Base-by-base conservation (phyloP, 2,329 filamentous ascomycete species). In the Cladosporium sp. region DNA sequence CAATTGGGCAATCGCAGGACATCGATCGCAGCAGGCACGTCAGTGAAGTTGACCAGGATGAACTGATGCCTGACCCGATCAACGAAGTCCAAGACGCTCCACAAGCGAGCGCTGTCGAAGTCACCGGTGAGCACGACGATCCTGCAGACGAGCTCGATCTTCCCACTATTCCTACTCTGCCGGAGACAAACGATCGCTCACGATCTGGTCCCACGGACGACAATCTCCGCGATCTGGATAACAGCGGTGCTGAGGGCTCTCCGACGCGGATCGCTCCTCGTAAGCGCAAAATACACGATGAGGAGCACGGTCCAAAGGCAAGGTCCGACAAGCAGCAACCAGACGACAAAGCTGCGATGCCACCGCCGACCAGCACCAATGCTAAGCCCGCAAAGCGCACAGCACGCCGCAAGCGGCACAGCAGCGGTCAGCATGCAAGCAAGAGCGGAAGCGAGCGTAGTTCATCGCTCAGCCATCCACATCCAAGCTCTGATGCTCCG, bases 91-190 rank as follows among this genome's bases (percentile, higher is more conserved):
- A 56, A 21, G 33, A 56, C 4, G 60, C 11, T 12, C 46, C 12
- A 8, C 56, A 53, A 14, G n/a, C 35, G 23, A 40, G 55, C 14
- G 44, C 21, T 31, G 31, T 55, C 18, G 18, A 60, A 16, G 49
- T 23, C 23, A 21, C 26, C 7, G 29, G 26, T 11, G 21, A 29
- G 8, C 35, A 29, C 31, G 44, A 44, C 26, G 46, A 65, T 5
- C 44, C 59, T 10, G 56, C 50, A 23, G 62, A 65, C 7, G 55
- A 65, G 33, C 61, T 46, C 4, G 61, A 56, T 12, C 35, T 63
- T 23, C 61, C 61, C 10, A 63, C 61, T 2, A n/a, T 46, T 18
- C 12, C 26, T 12, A 63, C 23, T 10, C 7, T 63, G 1, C 11
- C 61, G 12, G 35, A 46, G 14, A 26, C n/a, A 4, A 56, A 63